These are phyloP conservation scores for Strobilomyces dryophilus DNA, from an alignment of 768 basidiomycete species.

Conservation along the genomic window DNA sequence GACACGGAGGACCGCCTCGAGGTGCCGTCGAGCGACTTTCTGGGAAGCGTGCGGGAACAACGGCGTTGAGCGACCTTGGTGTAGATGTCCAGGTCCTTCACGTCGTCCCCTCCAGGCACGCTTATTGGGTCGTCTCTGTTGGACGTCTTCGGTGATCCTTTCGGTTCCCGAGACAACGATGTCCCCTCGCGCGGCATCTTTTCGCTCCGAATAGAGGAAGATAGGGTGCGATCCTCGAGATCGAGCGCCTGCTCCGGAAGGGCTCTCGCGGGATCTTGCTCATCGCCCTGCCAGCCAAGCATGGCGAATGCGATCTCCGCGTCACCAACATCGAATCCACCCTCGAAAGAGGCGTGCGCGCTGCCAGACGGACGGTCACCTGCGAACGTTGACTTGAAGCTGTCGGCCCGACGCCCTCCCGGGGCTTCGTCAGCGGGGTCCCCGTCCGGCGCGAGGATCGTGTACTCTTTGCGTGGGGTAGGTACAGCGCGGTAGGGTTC, in stretches of 20 bases:
- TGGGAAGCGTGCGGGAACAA: constrained; percentile 3
- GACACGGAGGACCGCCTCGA: constrained; percentile 15
- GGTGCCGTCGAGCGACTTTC: background rate
- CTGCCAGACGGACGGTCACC: background rate
- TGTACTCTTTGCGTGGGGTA: background rate
- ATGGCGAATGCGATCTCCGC: background rate
- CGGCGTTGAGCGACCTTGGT: constrained; percentile 17
- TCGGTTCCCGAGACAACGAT: constrained; percentile 4
- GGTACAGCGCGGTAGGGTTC: background rate
- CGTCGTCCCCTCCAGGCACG: background rate
- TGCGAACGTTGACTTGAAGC: background rate
- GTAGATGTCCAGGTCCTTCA: constrained; percentile 8
- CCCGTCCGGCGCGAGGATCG: background rate
- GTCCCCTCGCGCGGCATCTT: constrained; percentile 5
- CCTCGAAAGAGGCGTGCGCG: constrained; percentile 1
- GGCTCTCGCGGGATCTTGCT: background rate
- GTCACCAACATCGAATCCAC: background rate
- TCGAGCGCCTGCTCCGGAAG: background rate
- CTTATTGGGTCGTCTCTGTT: background rate
- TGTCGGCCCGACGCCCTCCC: background rate
- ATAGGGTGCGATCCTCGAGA: background rate
- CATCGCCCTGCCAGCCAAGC: background rate
- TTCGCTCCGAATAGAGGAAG: background rate
- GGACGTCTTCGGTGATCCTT: background rate
- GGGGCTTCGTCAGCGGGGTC: background rate